A percentile compares a stretch with the other conserved stretches of the same genome.
Evolutionary conservation across 441 rosid genomes (phyloP).

Genomic region (Monsonia emarginata): DNA sequence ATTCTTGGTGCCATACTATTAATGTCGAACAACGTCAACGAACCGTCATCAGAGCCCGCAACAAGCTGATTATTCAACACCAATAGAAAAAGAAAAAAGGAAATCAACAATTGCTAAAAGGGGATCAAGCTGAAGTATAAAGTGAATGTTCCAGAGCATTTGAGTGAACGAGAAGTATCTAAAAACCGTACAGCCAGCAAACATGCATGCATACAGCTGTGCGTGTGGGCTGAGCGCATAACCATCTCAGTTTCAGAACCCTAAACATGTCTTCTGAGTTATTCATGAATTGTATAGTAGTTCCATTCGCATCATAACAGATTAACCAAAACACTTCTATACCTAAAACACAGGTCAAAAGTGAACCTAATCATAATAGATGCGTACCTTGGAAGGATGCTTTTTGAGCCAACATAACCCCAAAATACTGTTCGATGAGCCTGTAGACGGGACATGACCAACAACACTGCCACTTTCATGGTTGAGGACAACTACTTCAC

Average conservation of each 20-base stretch:
- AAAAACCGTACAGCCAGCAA: neutral
- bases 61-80: conserved; percentile 27
- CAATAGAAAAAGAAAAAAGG: neutral
- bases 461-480: conserved; percentile 34
- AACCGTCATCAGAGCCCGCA: conserved; percentile 36
- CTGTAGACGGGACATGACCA: conserved; percentile 26
- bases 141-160: neutral
- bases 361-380: no score
- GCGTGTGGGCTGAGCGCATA: neutral
- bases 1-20: conserved; percentile 19
- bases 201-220: neutral
- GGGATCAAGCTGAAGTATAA: conserved; percentile 7
- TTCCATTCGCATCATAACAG: neutral
- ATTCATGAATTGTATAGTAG: neutral
- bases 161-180: neutral
- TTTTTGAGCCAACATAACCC: conserved; percentile 44
- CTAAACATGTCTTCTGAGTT: neutral
- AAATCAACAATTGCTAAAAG: conserved; percentile 3
- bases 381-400: conserved; percentile 33
- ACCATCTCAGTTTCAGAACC: neutral
- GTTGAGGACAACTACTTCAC: conserved; percentile 35
- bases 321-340: neutral
- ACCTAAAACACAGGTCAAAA: neutral
- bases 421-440: conserved; percentile 24
- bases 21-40: conserved; percentile 33